Evolutionary conservation across 345 rosid genomes (phyloP), one percentile per base, ranked within the genome.

Genomic region (Hibiscus mutabilis): DNA sequence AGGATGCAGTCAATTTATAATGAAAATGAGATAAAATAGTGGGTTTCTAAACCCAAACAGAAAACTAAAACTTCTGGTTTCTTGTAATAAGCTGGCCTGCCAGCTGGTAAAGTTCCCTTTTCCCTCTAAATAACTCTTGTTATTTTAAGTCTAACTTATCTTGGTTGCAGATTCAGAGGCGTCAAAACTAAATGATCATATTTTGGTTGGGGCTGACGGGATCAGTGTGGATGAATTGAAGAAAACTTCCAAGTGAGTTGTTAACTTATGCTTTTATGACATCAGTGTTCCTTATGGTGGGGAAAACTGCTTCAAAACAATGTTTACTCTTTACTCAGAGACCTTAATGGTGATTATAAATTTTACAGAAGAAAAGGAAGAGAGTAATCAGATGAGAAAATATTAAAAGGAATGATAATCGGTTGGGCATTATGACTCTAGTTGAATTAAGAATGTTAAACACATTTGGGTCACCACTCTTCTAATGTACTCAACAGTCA

Each of bases 191-290:
- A 3, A 49, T 72, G 71, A n/a, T 68, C 37, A 3, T 14, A 68
- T 35, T 6, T 24, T 42, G 37, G 70, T 35, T 76, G 80, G 63
- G 62, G 64, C 40, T 52, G 71, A 76, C 13, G 72, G n/a, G 56
- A 11, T 67, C 40, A 22, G 24, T 51, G 67, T 46, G 31, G 67
- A 69, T 21, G 61, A 57, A 22, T 57, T 57, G n/a, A 57, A 57
- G 14, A 60, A 15, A 60, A 60, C 60, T 61, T 60, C 56, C 63
- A 80, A 83, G 86, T 83, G 57, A 78, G 86, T 78, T 37, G 60
- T 67, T 66, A 67, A 47, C 46, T 21, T 57, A 10, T 58, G 47
- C 6, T 71, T 64, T 7, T 27, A 22, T 66, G 24, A 16, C 12
- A 44, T 21, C 68, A 60, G 37, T 22, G 15, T 25, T 47, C 22